Percentiles rank a stretch among this genome's conserved stretches.
Evolutionary conservation across 352 stramenopile species (phyloP).

Genomic region (Thalassiosira pacifica): DNA sequence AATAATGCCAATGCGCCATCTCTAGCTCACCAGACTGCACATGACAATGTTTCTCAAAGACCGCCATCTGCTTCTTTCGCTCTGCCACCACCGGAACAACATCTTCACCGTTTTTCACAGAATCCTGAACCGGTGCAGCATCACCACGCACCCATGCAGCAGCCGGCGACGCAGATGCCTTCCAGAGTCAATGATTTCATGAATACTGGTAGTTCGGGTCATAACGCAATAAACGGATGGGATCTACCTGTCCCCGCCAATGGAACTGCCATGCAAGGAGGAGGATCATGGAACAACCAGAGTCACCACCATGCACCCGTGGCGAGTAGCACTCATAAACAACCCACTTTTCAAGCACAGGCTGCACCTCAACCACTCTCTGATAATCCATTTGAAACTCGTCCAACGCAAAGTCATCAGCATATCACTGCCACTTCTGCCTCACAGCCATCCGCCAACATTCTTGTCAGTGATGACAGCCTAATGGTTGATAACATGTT

Average conservation of each 20-base stretch:
- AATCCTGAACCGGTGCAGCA: conserved; percentile 27
- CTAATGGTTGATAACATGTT: conserved; percentile 68
- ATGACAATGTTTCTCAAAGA: conserved; percentile 22
- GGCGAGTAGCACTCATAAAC: neutral
- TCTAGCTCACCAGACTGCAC: conserved; percentile 17
- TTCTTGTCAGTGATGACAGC: conserved; percentile 57
- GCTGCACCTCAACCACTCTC: conserved; percentile 6
- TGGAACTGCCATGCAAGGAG: conserved; percentile 21
- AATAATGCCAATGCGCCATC: conserved; percentile 28
- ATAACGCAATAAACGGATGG: conserved; percentile 46
- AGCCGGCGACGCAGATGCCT: conserved; percentile 9
- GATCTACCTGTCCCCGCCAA: conserved; percentile 33
- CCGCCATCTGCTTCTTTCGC: neutral
- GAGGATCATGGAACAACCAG: conserved; percentile 33
- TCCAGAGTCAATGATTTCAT: conserved; percentile 45
- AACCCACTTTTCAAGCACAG: conserved; percentile 39
- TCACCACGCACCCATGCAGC: neutral
- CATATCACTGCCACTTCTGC: neutral
- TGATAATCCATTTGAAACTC: conserved; percentile 40
- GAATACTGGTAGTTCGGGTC: conserved; percentile 22
- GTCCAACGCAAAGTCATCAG: conserved; percentile 23
- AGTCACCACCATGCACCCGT: conserved; percentile 19
- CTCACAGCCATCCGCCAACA: conserved; percentile 24
- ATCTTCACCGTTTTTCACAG: conserved; percentile 28
- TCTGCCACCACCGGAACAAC: conserved; percentile 31